Conservation (phyloP, 768 basidiomycete genomes). For the Lactifluus echinatus region DNA sequence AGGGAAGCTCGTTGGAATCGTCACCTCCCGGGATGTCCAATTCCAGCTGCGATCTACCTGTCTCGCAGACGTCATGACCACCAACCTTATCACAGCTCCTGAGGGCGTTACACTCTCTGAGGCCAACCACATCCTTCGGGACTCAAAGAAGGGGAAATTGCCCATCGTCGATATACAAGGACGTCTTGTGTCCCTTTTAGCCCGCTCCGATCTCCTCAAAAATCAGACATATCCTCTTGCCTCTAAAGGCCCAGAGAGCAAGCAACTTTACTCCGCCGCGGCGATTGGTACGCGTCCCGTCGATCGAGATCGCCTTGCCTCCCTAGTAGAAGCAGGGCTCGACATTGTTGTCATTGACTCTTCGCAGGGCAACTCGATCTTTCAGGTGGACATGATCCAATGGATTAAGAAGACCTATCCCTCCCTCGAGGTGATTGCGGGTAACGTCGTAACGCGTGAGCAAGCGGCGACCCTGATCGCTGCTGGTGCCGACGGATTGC, state of each 20-base stretch:
- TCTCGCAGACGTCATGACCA: conserved; percentile 88
- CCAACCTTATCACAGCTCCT: conserved; percentile 72
- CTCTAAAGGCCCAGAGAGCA: conserved; percentile 80
- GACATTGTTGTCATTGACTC: conserved; percentile 95
- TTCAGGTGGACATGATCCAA: conserved; percentile 87
- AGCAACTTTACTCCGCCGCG: conserved; percentile 95
- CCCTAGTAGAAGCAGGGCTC: conserved; percentile 89
- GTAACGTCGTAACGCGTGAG: conserved; percentile 96
- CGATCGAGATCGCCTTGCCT: conserved; percentile 74
- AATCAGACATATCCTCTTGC: conserved; percentile 96
- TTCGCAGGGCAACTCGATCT: conserved; percentile 92
- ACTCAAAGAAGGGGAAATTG: conserved; percentile 96
- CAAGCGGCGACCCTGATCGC: conserved; percentile 91
- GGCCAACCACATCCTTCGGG: conserved; percentile 90
- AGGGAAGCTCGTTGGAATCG: conserved; percentile 91
- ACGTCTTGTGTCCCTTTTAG: conserved; percentile 73
- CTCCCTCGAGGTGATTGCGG: conserved; percentile 86
- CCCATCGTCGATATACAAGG: conserved; percentile 68
- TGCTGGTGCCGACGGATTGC: conserved; percentile 92
- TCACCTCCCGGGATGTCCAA: conserved; percentile 93
- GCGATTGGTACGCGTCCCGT: conserved; percentile 88
- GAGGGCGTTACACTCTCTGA: conserved; percentile 85
- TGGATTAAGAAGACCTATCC: conserved; percentile 89
- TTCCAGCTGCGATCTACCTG: conserved; percentile 62
- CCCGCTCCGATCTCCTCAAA: conserved; percentile 94